These are phyloP conservation scores for Citrus trifoliata DNA, from an alignment of 345 rosid species.

Conservation along the genomic window DNA sequence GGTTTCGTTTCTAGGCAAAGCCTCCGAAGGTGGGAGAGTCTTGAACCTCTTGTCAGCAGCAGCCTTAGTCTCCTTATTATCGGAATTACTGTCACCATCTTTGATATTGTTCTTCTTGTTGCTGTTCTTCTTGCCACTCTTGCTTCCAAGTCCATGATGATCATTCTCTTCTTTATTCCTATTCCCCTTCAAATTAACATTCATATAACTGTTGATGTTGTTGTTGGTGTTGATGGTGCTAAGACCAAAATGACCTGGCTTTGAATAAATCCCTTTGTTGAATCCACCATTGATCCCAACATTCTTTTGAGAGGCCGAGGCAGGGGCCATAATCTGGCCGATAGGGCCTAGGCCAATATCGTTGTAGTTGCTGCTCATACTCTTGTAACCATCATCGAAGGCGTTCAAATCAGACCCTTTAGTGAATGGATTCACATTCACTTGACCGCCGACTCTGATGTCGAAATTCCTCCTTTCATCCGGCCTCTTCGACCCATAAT, in stretches of 20 bases:
- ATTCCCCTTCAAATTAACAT: constrained; percentile 40
- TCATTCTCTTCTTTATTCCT: constrained; percentile 58
- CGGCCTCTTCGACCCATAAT: constrained; percentile 46
- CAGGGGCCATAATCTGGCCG: constrained; percentile 10
- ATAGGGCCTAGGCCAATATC: constrained; percentile 31
- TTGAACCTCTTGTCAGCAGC: constrained; percentile 83
- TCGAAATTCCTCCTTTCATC: constrained; percentile 78
- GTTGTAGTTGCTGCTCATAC: constrained; percentile 14
- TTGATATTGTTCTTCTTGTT: constrained; percentile 38
- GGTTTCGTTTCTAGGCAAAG: constrained; percentile 86
- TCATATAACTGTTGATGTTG: constrained; percentile 26
- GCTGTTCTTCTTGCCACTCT: constrained; percentile 45
- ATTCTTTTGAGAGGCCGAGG: constrained; percentile 33
- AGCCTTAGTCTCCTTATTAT: constrained; percentile 26
- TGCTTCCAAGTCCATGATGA: constrained; percentile 25
- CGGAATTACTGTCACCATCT: constrained; percentile 27
- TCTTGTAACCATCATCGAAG: constrained; percentile 22
- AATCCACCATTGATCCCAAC: constrained; percentile 67
- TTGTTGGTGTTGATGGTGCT: constrained; percentile 44
- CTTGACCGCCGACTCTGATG: constrained; percentile 50
- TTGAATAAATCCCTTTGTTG: constrained; percentile 71
- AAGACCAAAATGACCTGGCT: constrained; percentile 24
- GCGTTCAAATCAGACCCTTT: constrained; percentile 42
- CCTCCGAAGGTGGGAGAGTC: constrained; percentile 90
- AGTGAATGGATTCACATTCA: constrained; percentile 22